Percentiles rank a stretch among this genome's conserved stretches.
These are phyloP conservation scores for Psilocybe cyanescens DNA, from an alignment of 768 basidiomycete genomes.

Conservation along the genomic window DNA sequence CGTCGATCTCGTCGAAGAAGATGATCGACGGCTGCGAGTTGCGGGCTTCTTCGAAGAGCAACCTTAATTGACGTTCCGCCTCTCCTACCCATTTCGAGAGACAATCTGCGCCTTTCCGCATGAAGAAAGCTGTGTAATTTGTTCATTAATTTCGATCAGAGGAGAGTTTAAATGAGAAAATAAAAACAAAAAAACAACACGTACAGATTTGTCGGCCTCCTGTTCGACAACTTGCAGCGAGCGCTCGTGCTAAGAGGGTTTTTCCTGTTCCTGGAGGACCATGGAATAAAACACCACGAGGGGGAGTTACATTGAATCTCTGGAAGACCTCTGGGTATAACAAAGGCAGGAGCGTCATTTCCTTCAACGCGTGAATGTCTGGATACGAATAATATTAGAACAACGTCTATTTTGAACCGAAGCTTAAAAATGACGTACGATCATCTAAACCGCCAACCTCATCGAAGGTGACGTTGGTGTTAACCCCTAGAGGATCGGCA, in stretches of 20 bases:
- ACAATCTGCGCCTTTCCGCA: constrained; percentile 99
- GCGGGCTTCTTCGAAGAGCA: constrained; percentile 95
- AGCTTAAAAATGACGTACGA: constrained; percentile 53
- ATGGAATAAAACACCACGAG: constrained; percentile 95
- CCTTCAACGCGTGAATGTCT: constrained; percentile 97
- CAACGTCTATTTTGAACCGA: not conserved
- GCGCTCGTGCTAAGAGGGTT: constrained; percentile 90
- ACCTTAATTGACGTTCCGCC: constrained; percentile 92
- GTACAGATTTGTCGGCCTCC: constrained; percentile 87
- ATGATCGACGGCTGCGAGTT: constrained; percentile 95
- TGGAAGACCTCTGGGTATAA: constrained; percentile 98
- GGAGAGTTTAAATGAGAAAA: not conserved
- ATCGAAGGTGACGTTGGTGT: constrained; percentile 92
- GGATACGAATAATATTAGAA: constrained; percentile 6
- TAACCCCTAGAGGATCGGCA: constrained; percentile 93
- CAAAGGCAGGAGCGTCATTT: constrained; percentile 96
- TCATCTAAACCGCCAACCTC: constrained; percentile 96
- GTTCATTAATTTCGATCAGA: not conserved
- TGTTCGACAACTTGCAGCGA: constrained; percentile 90
- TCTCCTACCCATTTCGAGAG: constrained; percentile 99
- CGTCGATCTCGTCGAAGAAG: constrained; percentile 99
- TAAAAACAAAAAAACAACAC: constrained; percentile 29
- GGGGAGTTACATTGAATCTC: constrained; percentile 91
- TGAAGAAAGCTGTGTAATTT: constrained; percentile 83
- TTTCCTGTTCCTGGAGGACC: constrained; percentile 99